Conservation (phyloP, 148 eudicot species). For the Pharnaceum exiguum region DNA sequence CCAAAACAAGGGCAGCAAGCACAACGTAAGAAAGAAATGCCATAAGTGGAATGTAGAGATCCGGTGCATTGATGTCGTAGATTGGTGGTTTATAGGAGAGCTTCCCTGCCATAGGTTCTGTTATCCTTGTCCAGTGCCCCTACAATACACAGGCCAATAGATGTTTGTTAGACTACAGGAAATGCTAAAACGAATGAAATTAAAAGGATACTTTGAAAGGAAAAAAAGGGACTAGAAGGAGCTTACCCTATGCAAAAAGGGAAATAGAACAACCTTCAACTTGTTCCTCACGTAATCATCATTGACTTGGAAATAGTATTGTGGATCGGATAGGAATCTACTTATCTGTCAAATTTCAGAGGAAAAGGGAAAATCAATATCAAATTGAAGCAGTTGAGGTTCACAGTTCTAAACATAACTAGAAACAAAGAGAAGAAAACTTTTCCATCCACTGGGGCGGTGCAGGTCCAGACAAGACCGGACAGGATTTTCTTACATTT, state of each 20-base stretch:
- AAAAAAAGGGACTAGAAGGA: slow-evolving; percentile 5
- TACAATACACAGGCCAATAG: slow-evolving; percentile 1
- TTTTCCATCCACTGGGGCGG: too few relatives aligned
- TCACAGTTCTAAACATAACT: too few relatives aligned
- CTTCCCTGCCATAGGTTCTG: slow-evolving; percentile 95
- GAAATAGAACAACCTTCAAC: slow-evolving; percentile 85
- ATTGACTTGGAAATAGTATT: slow-evolving; percentile 97
- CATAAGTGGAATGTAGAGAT: slow-evolving; percentile 88
- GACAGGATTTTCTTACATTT: too few relatives aligned
- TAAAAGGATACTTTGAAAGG: not conserved
- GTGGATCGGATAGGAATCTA: slow-evolving; percentile 85
- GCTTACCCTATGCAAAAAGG: slow-evolving; percentile 91
- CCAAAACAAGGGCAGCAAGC: slow-evolving; percentile 77
- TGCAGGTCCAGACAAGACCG: too few relatives aligned
- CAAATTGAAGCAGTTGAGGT: not conserved
- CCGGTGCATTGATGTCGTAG: slow-evolving; percentile 91
- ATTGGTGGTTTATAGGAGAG: slow-evolving; percentile 94
- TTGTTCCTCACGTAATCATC: slow-evolving; percentile 95
- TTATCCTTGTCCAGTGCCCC: slow-evolving; percentile 98
- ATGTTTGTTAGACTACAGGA: not conserved
- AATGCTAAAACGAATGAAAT: not conserved
- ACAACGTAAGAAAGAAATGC: slow-evolving; percentile 90
- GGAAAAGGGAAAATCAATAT: not conserved
- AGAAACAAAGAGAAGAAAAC: too few relatives aligned
- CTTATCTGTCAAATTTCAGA: slow-evolving; percentile 53